Evolutionary conservation across 495 filamentous ascomycete genomes (phyloP).

Genomic region (Pseudoneurospora amorphoporcata): DNA sequence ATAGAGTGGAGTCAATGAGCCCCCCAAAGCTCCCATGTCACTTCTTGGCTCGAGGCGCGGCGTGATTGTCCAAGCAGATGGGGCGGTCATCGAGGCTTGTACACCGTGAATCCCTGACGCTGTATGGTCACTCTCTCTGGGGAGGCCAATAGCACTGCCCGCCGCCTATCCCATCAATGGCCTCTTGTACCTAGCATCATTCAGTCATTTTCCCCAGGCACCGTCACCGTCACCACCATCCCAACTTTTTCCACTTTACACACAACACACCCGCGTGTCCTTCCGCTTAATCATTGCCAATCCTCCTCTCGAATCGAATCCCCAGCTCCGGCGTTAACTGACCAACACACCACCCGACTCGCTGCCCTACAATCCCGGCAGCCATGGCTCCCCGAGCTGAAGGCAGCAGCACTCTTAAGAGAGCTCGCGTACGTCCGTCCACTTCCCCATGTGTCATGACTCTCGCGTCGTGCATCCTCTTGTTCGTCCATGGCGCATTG

Average conservation of each 20-base stretch:
- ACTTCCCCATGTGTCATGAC: not conserved
- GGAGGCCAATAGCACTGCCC: not conserved
- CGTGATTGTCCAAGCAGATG: not conserved
- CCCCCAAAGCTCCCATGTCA: not conserved
- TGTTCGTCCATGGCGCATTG: not conserved
- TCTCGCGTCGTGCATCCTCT: not conserved
- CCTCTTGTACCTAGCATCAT: not conserved
- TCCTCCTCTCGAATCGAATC: not conserved
- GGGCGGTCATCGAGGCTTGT: not conserved
- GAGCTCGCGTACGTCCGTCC: slow-evolving; percentile 29
- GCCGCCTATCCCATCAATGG: not conserved
- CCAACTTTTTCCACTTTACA: not conserved
- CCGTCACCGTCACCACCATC: not conserved
- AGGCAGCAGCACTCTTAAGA: slow-evolving; percentile 47
- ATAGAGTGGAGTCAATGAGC: not conserved
- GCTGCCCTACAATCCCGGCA: not conserved
- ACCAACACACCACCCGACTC: not conserved
- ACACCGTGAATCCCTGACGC: not conserved
- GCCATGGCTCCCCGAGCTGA: slow-evolving; percentile 45
- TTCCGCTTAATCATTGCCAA: not conserved
- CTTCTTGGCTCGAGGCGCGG: not conserved
- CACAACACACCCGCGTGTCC: not conserved
- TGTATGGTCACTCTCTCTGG: not conserved
- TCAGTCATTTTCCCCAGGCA: not conserved
- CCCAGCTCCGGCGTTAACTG: not conserved